Conservation (phyloP, 257 asterid genomes). For the Salvia hispanica region DNA sequence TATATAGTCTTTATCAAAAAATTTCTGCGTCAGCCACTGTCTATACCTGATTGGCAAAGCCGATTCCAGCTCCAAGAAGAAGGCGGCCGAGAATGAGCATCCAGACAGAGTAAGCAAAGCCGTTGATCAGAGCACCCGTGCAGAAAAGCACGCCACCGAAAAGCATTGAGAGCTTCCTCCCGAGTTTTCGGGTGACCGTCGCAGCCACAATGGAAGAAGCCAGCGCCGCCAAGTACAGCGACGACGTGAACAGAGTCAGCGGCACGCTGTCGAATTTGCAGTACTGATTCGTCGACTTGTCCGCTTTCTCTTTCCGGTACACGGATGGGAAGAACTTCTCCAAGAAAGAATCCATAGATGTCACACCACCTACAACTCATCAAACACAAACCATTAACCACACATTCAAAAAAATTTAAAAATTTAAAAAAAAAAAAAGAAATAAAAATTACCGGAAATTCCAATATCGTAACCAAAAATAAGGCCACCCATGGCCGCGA, state of each 20-base stretch:
- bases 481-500: slow-evolving; percentile 96
- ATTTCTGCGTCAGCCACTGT: too few relatives aligned
- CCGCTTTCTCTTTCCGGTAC: slow-evolving; percentile 47
- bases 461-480: slow-evolving; percentile 91
- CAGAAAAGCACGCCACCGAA: slow-evolving; percentile 73
- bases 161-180: slow-evolving; percentile 75
- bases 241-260: slow-evolving; percentile 80
- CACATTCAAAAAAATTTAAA: too few relatives aligned
- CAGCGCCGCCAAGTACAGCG: slow-evolving; percentile 82
- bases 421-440: too few relatives aligned
- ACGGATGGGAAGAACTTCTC: slow-evolving; percentile 64
- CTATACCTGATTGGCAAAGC: slow-evolving; percentile 83
- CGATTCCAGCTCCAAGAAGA: slow-evolving; percentile 81
- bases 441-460: slow-evolving; percentile 47
- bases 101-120: slow-evolving; percentile 58
- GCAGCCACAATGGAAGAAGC: slow-evolving; percentile 68
- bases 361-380: slow-evolving; percentile 68
- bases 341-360: slow-evolving; percentile 81
- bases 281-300: slow-evolving; percentile 63
- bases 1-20: too few relatives aligned
- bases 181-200: slow-evolving; percentile 59
- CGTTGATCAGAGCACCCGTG: slow-evolving; percentile 76
- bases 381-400: neutral
- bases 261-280: slow-evolving; percentile 76
- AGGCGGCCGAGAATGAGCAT: slow-evolving; percentile 84